These are phyloP conservation scores for Gigaspora rosea DNA, from an alignment of 192 early-diverging fungal genomes.

Conservation along the genomic window DNA sequence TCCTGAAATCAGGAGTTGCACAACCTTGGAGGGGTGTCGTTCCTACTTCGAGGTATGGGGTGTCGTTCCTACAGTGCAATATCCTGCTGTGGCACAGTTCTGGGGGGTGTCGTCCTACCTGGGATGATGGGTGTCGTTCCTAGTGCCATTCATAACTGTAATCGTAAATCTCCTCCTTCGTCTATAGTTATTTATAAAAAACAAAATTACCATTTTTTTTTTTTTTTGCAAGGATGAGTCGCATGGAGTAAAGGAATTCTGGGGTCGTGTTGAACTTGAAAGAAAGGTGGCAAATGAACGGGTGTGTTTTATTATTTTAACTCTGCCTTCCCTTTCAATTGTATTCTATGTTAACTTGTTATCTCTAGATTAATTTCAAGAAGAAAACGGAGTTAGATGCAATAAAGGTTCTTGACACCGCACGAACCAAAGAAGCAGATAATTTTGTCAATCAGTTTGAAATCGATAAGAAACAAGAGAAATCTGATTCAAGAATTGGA, in stretches of 20 bases:
- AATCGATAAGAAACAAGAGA: background rate
- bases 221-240: conserved; percentile 12
- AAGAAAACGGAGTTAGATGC: background rate
- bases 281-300: background rate
- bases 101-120: background rate
- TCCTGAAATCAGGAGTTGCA: conserved; percentile 1
- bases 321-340: background rate
- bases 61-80: background rate
- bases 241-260: background rate
- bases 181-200: background rate
- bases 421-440: background rate
- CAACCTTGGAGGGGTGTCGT: conserved; percentile 8
- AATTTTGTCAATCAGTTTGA: background rate
- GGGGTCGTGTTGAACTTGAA: background rate
- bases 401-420: background rate
- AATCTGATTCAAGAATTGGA: background rate
- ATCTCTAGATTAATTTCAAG: conserved; percentile 7
- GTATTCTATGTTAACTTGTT: conserved; percentile 4
- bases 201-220: background rate
- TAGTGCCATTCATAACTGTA: background rate
- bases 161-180: background rate
- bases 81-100: background rate
- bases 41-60: background rate
- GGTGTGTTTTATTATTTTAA: background rate
- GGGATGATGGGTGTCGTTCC: background rate